A percentile compares a stretch with the other conserved stretches of the same genome.
These are phyloP conservation scores for Baudoinia panamericana DNA, from an alignment of 495 filamentous ascomycete genomes.

Conservation along the genomic window DNA sequence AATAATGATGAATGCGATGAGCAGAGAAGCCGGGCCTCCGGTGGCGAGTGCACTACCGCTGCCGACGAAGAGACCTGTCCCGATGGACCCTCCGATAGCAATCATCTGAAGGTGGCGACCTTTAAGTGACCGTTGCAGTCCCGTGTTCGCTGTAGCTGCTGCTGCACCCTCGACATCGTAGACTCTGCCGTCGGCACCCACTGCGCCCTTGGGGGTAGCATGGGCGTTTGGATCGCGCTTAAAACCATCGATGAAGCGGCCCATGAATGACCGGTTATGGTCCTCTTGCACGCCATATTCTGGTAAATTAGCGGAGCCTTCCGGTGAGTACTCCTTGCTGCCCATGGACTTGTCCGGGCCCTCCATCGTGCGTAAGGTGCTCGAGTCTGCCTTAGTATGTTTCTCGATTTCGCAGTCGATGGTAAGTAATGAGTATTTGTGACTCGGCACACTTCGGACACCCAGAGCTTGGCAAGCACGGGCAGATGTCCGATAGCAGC, in stretches of 20 bases:
- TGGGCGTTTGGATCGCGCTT: conserved; percentile 58
- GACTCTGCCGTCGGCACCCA: conserved; percentile 46
- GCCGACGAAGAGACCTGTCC: conserved; percentile 33
- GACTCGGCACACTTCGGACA: too few species aligned
- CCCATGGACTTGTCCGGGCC: neutral
- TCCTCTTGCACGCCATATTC: conserved; percentile 10
- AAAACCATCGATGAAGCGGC: conserved; percentile 62
- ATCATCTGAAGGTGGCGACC: conserved; percentile 91
- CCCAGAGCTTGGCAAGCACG: too few species aligned
- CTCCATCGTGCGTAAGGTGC: conserved; percentile 1
- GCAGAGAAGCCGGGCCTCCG: conserved; percentile 29
- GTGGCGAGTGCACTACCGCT: conserved; percentile 22
- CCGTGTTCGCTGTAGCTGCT: conserved; percentile 59
- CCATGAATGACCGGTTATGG: conserved; percentile 17
- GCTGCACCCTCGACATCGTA: conserved; percentile 69
- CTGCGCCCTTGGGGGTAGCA: conserved; percentile 40
- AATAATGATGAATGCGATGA: conserved; percentile 38
- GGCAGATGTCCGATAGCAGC: too few species aligned
- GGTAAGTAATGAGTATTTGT: too few species aligned
- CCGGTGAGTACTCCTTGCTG: neutral
- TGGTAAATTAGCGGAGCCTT: conserved; percentile 1
- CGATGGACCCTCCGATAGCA: conserved; percentile 89
- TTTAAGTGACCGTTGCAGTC: conserved; percentile 63
- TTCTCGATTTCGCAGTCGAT: too few species aligned
- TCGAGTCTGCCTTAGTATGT: too few species aligned